Base-by-base conservation (phyloP, 257 asterid species). In the Ocimum tenuiflorum region DNA sequence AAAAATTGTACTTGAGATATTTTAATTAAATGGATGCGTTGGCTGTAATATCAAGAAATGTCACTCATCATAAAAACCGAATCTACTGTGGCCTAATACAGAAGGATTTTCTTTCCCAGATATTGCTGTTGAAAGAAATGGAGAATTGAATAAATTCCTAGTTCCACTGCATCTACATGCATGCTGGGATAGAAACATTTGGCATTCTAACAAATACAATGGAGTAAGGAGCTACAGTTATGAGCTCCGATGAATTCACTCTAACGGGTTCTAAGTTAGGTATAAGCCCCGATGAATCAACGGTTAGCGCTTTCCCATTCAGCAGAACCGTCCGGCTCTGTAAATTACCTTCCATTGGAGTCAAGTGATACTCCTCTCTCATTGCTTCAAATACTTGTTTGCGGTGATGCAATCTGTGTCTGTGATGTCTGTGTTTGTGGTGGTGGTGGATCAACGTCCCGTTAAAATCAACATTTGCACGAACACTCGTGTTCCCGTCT, bases 341-440 rank as follows among this genome's bases (percentile, higher is more conserved):
- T 20, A 89, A 75, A 72, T 92, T 75, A 4, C 99, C 91, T 54
- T 71, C 87, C 75, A 60, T 53, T 12, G 95, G 88, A 1, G 95
- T 89, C 78, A 92, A 59, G 75, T 92, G 98, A 65, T 89, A 92
- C 63, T 92, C 97, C 78, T 89, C 95, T 68, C 95, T 85, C 42
- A 64, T 62, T 13, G 13, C 18, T 39, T 51, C 68, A 27, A 54
- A 67, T 41, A 60, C 46, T 65, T 71, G 79, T 31, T 43, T 68
- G 10, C 29, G 57, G 24, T 47, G 77, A 39, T 14, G 80, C 53
- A 75, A 23, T 60, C 76, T 61, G 36, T 53, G 78, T 7, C 14
- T 52, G 39, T 78, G 85, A 42, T 62, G 80, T 35, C 70, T 45
- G 60, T 53, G 82, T 31, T 63, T 65, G 69, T 64, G 73, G 35